Conservation (phyloP, 2,329 filamentous ascomycete species). For the Phaeomoniella chlamydospora region DNA sequence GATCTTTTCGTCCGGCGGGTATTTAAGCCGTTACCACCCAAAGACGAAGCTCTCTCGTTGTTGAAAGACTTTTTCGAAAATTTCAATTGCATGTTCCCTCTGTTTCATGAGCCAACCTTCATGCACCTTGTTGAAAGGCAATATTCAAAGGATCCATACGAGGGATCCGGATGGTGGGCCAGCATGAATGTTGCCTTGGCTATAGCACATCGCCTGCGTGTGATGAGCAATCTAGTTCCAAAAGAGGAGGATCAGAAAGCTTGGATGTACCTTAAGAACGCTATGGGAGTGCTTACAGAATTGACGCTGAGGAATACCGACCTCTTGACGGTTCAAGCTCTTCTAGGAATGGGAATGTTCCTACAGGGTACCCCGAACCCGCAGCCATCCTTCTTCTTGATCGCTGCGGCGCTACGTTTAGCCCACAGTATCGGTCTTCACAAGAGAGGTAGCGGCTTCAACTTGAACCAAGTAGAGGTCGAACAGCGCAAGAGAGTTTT, state of each 20-base stretch:
- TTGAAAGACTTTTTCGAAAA: slow-evolving; percentile 94
- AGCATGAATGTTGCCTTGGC: slow-evolving; percentile 86
- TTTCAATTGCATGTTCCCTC: slow-evolving; percentile 96
- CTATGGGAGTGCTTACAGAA: slow-evolving; percentile 83
- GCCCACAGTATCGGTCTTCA: slow-evolving; percentile 92
- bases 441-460: slow-evolving; percentile 84
- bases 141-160: slow-evolving; percentile 83
- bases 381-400: slow-evolving; percentile 80
- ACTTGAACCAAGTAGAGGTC: slow-evolving; percentile 82
- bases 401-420: slow-evolving; percentile 78
- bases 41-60: slow-evolving; percentile 74
- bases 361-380: slow-evolving; percentile 94
- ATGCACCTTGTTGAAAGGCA: slow-evolving; percentile 94
- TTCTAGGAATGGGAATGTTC: slow-evolving; percentile 86
- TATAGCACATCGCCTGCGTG: slow-evolving; percentile 81
- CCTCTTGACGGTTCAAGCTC: slow-evolving; percentile 81
- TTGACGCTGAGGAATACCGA: slow-evolving; percentile 94
- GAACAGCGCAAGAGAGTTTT: slow-evolving; percentile 75
- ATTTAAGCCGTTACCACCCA: slow-evolving; percentile 70
- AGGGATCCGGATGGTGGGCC: slow-evolving; percentile 96
- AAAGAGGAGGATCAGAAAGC: slow-evolving; percentile 87
- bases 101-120: slow-evolving; percentile 96
- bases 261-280: slow-evolving; percentile 93
- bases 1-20: slow-evolving; percentile 79
- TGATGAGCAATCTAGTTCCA: slow-evolving; percentile 88